Conservation (phyloP, 106 monocot species). For the Allium sativum region DNA sequence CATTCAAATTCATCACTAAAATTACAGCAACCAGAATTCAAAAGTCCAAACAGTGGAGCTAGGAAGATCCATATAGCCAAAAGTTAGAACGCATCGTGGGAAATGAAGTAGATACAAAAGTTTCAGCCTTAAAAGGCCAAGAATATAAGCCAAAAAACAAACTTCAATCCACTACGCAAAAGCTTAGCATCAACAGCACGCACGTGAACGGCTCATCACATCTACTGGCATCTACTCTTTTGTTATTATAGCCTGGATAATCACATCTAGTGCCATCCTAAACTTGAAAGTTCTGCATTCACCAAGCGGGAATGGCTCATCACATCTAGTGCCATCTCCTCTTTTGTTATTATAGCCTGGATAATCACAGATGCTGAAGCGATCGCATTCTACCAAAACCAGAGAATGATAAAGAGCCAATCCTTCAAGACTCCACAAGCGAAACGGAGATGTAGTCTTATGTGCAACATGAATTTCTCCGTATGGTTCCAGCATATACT, state of each 20-base stretch:
- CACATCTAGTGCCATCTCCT: conserved; percentile 23
- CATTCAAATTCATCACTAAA: no score
- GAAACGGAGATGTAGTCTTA: conserved; percentile 12
- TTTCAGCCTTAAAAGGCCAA: no score
- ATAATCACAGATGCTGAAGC: conserved; percentile 29
- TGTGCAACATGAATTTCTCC: conserved; percentile 45
- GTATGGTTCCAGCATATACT: conserved; percentile 19
- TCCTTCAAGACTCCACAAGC: conserved; percentile 27
- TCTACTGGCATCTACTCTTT: conserved; percentile 25
- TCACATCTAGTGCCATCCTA: conserved; percentile 21
- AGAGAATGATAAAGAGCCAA: conserved; percentile 26
- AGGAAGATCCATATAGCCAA: no score
- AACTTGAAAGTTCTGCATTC: conserved; percentile 26
- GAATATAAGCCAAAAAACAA: no score
- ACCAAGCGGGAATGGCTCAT: conserved; percentile 19
- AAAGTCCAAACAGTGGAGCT: no score
- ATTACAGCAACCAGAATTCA: no score
- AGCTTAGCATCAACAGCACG: no score
- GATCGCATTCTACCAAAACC: conserved; percentile 5
- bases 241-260: conserved; percentile 40
- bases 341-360: conserved; percentile 42
- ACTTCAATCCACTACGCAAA: no score
- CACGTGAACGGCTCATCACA: conserved; percentile 23
- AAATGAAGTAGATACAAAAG: no score
- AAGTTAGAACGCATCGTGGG: no score